These are phyloP conservation scores for Venturia oleaginea DNA, from an alignment of 2,329 filamentous ascomycete genomes.

Conservation along the genomic window DNA sequence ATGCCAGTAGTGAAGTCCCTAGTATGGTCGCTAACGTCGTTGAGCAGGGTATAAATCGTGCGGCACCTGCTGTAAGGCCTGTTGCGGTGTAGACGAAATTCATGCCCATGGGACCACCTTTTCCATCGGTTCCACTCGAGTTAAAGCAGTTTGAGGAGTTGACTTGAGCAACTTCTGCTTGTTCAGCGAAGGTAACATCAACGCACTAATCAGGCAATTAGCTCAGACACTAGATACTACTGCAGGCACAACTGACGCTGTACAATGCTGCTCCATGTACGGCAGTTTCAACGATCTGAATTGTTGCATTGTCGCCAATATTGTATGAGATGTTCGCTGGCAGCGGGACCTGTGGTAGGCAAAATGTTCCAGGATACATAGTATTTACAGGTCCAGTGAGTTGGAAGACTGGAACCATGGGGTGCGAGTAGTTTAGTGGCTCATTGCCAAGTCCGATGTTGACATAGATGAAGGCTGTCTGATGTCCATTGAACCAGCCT, in stretches of 20 bases:
- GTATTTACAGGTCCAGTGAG: conserved; percentile 72
- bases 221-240: neutral
- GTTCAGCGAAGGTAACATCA: conserved; percentile 17
- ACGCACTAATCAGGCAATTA: conserved; percentile 58
- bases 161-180: conserved; percentile 12
- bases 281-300: conserved; percentile 77
- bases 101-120: conserved; percentile 13
- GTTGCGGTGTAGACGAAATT: conserved; percentile 16
- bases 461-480: conserved; percentile 74
- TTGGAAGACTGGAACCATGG: conserved; percentile 73
- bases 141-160: conserved; percentile 15
- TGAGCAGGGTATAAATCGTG: conserved; percentile 5
- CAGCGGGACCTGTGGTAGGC: conserved; percentile 79
- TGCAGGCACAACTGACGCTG: conserved; percentile 47
- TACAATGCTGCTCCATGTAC: conserved; percentile 76
- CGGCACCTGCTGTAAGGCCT: conserved; percentile 5
- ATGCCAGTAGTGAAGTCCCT: neutral
- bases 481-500: conserved; percentile 90
- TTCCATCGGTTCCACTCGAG: conserved; percentile 10
- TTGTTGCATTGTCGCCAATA: conserved; percentile 80
- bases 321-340: conserved; percentile 63
- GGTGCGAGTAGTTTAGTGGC: conserved; percentile 78
- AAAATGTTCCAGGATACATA: conserved; percentile 82
- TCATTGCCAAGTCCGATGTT: conserved; percentile 81
- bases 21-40: conserved; percentile 2